Evolutionary conservation across 148 eudicot species (phyloP), one percentile per base, ranked within the genome.

Genomic region (Cornus suecica): DNA sequence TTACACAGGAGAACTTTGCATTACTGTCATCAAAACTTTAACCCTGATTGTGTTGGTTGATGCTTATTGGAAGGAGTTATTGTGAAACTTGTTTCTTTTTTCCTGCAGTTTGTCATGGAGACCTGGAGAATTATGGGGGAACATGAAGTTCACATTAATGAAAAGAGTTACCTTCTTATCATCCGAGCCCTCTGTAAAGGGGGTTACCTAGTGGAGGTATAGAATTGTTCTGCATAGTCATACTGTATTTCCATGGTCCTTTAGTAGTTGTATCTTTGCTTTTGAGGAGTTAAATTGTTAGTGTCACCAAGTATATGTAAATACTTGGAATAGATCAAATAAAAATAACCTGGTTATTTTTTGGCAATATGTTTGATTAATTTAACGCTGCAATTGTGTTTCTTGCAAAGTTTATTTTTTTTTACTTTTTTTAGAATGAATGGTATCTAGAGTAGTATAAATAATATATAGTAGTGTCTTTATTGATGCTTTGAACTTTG

Each of bases 141-240:
- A 62, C 84, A 83, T 62, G 83, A 84, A 34, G 75, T 92, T 72
- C 60, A 74, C 71, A 25, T 87, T 78, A 82, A 83, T 51, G 69
- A 76, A 69, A 86, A 88, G 65, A 88, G 88, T 80, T 87, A 86
- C 82, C 63, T 83, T 71, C 86, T 81, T 73, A 85, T 89, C 29
- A 74, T 86, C 30, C 85, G 77, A 68, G 88, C 96, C 77, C 94
- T 94, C 32, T 90, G 93, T 74, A 88, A 85, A 79, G 94, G 94
- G 51, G 96, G 97, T 78, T 86, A 87, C 87, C 24, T 92, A 75
- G 89, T 90, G 70, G 98, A 92, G 97, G 98, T 94, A 87, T 78
- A 45, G 3, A 22, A 2, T 28, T 64, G 54, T 69, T 73, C 5
- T 65, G 37, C 29, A 56, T 71, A 34, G 24, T 41, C 42, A 6